phyloP scores from a whole-genome alignment of 768 basidiomycete species.

The Podaxis sp. region DNA sequence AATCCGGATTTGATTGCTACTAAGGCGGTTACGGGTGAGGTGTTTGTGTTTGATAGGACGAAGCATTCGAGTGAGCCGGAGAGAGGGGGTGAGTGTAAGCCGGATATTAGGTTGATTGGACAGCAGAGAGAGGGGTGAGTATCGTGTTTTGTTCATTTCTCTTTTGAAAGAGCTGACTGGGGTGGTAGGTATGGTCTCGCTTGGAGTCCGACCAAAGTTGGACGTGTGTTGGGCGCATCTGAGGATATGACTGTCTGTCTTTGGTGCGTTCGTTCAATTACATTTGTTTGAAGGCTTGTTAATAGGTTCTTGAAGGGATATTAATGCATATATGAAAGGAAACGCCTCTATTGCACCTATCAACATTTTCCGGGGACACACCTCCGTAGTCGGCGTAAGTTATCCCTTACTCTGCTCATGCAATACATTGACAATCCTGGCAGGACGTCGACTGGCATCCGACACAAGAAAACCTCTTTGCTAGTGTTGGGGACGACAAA shows the following conservation, averaged over 20 bases:
- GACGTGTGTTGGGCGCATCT: slow-evolving; percentile 86
- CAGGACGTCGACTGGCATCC: slow-evolving; percentile 98
- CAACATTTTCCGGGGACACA: slow-evolving; percentile 82
- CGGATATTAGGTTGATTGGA: slow-evolving; percentile 88
- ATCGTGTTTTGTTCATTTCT: slow-evolving; percentile 16
- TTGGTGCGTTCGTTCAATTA: slow-evolving; percentile 53
- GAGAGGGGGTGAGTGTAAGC: slow-evolving; percentile 78
- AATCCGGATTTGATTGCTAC: slow-evolving; percentile 97
- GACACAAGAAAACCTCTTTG: slow-evolving; percentile 78
- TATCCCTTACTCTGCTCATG: background rate
- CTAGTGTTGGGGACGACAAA: slow-evolving; percentile 95
- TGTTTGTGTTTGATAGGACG: slow-evolving; percentile 94
- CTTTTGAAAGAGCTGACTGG: slow-evolving; percentile 6
- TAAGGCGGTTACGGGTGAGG: slow-evolving; percentile 88
- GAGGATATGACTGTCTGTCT: slow-evolving; percentile 96
- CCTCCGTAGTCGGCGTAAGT: slow-evolving; percentile 87
- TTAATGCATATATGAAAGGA: slow-evolving; percentile 82
- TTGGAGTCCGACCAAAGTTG: slow-evolving; percentile 84
- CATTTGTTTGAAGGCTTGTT: background rate
- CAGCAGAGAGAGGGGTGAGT: slow-evolving; percentile 90
- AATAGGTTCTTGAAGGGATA: slow-evolving; percentile 62
- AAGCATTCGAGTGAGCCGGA: slow-evolving; percentile 95
- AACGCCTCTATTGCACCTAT: slow-evolving; percentile 83
- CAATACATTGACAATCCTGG: background rate
- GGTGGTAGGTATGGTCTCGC: slow-evolving; percentile 81